These are phyloP conservation scores for Aspergillus candidus DNA, from an alignment of 2,329 filamentous ascomycete genomes.

Conservation along the genomic window DNA sequence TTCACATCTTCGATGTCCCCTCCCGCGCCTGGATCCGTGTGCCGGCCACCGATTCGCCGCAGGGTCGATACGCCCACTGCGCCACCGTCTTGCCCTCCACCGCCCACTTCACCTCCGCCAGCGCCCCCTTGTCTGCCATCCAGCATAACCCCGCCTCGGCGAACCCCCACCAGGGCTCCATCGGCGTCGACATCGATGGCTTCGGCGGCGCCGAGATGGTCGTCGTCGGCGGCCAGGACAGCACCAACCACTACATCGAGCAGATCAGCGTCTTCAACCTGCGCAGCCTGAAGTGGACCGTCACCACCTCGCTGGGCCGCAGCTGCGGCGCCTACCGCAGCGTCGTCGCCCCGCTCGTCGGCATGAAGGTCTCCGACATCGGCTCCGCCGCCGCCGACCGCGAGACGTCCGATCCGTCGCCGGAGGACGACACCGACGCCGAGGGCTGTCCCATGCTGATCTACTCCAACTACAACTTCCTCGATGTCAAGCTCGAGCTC, in stretches of 20 bases:
- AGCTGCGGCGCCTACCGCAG: constrained; percentile 95
- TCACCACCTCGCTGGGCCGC: constrained; percentile 76
- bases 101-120: constrained; percentile 76
- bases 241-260: constrained; percentile 97
- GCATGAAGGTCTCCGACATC: constrained; percentile 40
- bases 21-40: constrained; percentile 81
- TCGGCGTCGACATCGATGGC: constrained; percentile 85
- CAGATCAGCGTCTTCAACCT: constrained; percentile 98
- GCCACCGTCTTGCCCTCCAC: constrained; percentile 86
- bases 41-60: constrained; percentile 71
- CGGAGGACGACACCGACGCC: constrained; percentile 22
- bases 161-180: constrained; percentile 80
- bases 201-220: constrained; percentile 94
- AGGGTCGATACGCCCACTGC: constrained; percentile 94
- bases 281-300: constrained; percentile 90
- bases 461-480: constrained; percentile 98
- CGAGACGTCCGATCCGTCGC: constrained; percentile 25
- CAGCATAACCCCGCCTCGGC: constrained; percentile 79
- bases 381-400: constrained; percentile 38
- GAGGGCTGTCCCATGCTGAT: constrained; percentile 72
- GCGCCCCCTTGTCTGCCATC: constrained; percentile 76
- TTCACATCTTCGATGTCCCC: constrained; percentile 86
- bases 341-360: constrained; percentile 74
- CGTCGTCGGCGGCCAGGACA: constrained; percentile 92
- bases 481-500: constrained; percentile 92